These are phyloP conservation scores for Tetragonia tetragonoides DNA, from an alignment of 148 eudicot genomes.

Conservation along the genomic window DNA sequence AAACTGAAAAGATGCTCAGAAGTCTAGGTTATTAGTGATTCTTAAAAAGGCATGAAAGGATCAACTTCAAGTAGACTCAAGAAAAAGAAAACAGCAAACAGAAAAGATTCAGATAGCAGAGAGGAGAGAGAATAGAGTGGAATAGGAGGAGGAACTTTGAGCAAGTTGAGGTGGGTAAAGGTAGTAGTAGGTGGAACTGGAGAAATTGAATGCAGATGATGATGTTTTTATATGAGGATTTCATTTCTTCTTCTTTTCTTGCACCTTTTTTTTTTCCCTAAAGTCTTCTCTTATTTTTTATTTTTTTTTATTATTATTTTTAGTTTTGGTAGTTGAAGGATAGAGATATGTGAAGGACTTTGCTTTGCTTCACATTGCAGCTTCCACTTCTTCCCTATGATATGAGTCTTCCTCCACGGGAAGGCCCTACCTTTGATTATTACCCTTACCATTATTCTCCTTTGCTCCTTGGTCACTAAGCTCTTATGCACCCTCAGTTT, in stretches of 20 bases:
- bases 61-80: conserved; percentile 28
- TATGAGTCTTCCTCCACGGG: conserved; percentile 40
- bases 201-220: conserved; percentile 35
- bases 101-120: conserved; percentile 2
- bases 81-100: conserved; percentile 16
- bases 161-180: conserved; percentile 39
- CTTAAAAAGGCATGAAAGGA: conserved; percentile 24
- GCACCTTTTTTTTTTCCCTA: conserved; percentile 1
- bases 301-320: background rate
- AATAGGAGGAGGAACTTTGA: conserved; percentile 12
- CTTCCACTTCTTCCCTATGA: conserved; percentile 42
- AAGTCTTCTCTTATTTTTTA: conserved; percentile 1
- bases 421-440: conserved; percentile 38
- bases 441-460: background rate
- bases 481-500: background rate
- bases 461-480: background rate
- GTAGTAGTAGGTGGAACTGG: conserved; percentile 46
- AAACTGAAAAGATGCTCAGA: background rate
- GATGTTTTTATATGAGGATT: conserved; percentile 24
- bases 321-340: conserved; percentile 10
- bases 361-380: conserved; percentile 69
- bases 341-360: conserved; percentile 32
- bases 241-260: background rate
- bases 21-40: conserved; percentile 15
- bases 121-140: conserved; percentile 17